phyloP scores from a whole-genome alignment of 768 basidiomycete species.

The Pleurotus eryngii region DNA sequence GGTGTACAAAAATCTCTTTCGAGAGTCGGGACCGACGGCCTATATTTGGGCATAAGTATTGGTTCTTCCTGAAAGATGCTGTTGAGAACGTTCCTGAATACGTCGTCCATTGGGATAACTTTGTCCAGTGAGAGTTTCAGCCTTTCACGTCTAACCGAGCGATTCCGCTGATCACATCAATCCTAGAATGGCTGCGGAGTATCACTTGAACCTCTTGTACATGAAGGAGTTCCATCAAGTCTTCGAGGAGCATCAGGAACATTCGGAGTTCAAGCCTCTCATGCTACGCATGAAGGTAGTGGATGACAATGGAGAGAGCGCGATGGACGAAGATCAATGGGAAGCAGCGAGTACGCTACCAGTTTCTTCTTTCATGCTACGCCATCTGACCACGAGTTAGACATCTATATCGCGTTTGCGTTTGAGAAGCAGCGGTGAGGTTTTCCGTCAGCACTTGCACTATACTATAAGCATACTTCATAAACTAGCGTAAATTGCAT shows the following conservation, averaged over 20 bases:
- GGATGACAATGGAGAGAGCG: slow-evolving; percentile 77
- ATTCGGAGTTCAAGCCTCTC: slow-evolving; percentile 78
- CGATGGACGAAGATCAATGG: slow-evolving; percentile 96
- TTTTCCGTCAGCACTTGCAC: too few species aligned
- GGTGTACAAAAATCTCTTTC: slow-evolving; percentile 86
- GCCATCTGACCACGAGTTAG: slow-evolving; percentile 36
- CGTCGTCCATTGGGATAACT: slow-evolving; percentile 93
- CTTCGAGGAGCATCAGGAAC: slow-evolving; percentile 75
- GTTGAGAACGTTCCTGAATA: slow-evolving; percentile 98
- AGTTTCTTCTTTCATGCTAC: background rate
- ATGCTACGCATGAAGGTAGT: slow-evolving; percentile 91
- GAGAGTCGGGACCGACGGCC: slow-evolving; percentile 61
- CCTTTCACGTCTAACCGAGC: background rate
- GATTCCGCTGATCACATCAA: background rate
- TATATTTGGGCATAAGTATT: slow-evolving; percentile 88
- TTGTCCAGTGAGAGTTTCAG: slow-evolving; percentile 60
- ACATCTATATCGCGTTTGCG: slow-evolving; percentile 92
- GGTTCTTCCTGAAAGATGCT: slow-evolving; percentile 91
- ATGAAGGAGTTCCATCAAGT: slow-evolving; percentile 90
- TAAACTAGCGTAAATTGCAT: slow-evolving; percentile 9
- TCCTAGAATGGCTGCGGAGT: slow-evolving; percentile 77
- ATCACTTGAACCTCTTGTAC: slow-evolving; percentile 70
- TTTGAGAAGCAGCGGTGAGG: slow-evolving; percentile 61
- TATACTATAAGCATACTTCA: background rate
- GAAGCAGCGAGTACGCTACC: slow-evolving; percentile 90